Percentiles rank a stretch among this genome's conserved stretches.
Evolutionary conservation across 345 rosid species (phyloP).

Genomic region (Eutrema japonicum): DNA sequence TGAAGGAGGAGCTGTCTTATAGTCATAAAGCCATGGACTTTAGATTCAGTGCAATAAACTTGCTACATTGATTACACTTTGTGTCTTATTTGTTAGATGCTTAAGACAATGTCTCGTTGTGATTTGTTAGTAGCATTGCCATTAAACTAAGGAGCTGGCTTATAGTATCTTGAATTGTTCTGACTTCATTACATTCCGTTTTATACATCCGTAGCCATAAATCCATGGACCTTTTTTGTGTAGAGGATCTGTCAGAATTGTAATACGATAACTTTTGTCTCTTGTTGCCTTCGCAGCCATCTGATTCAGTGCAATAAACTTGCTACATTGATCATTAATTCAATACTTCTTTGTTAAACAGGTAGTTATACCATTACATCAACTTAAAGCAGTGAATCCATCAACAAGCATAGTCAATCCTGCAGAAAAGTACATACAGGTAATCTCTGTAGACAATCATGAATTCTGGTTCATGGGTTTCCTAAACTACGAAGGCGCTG

Average conservation of each 20-base stretch:
- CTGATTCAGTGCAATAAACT: not conserved
- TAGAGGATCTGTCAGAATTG: conserved; percentile 8
- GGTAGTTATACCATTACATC: conserved; percentile 74
- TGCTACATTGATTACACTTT: not conserved
- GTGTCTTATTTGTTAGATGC: conserved; percentile 5
- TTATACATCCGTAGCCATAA: not conserved
- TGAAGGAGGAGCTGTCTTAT: not conserved
- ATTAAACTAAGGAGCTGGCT: not conserved
- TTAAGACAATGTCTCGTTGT: not conserved
- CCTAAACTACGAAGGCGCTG: conserved; percentile 59
- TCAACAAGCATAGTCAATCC: conserved; percentile 62
- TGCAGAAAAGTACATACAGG: conserved; percentile 67
- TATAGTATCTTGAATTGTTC: conserved; percentile 3
- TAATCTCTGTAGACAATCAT: conserved; percentile 58
- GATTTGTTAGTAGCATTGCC: not conserved
- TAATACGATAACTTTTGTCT: not conserved
- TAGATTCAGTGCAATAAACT: not conserved
- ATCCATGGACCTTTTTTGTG: not conserved
- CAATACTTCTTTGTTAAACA: conserved; percentile 35
- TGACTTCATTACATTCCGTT: no score
- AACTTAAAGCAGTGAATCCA: conserved; percentile 67
- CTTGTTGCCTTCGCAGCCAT: conserved; percentile 3
- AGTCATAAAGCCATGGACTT: conserved; percentile 9
- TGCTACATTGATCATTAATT: not conserved
- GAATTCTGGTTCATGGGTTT: conserved; percentile 83